A percentile compares a stretch with the other conserved stretches of the same genome.
Evolutionary conservation across 306 rosid genomes (phyloP).

Genomic region (Hippophae rhamnoides): DNA sequence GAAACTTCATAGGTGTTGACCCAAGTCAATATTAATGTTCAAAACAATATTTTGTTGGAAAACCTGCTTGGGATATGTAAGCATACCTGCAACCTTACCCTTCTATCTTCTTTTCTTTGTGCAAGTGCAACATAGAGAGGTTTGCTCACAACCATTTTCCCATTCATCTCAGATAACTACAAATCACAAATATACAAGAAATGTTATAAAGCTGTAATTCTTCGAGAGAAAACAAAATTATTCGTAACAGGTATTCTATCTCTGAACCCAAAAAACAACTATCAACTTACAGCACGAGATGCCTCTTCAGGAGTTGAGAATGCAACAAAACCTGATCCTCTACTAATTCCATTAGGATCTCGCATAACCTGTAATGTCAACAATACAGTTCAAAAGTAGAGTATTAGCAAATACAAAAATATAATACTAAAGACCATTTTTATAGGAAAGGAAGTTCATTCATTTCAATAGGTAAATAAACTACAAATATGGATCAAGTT

Average conservation of each 20-base stretch:
- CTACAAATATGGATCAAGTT: neutral
- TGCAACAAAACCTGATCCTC: constrained; percentile 35
- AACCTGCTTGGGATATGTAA: neutral
- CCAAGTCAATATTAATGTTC: no score
- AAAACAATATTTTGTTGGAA: no score
- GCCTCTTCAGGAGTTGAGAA: constrained; percentile 35
- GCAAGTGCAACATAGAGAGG: constrained; percentile 19
- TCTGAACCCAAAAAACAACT: no score
- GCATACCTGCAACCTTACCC: constrained; percentile 17
- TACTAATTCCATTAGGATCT: constrained; percentile 31
- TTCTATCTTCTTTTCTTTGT: constrained; percentile 18
- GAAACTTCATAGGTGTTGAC: no score
- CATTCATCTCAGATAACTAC: constrained; percentile 13
- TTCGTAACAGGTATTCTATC: no score
- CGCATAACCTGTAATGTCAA: constrained; percentile 23
- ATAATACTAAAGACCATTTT: no score
- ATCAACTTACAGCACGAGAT: constrained; percentile 27
- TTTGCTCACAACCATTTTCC: constrained; percentile 15
- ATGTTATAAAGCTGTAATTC: neutral
- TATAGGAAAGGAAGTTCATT: no score
- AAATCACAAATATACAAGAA: neutral
- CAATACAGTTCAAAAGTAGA: neutral
- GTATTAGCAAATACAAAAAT: no score
- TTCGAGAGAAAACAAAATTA: no score
- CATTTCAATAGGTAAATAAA: no score